Percentiles rank a stretch among this genome's conserved stretches.
phyloP scores from a whole-genome alignment of 129 eudicot genomes.

The Arctium lappa region DNA sequence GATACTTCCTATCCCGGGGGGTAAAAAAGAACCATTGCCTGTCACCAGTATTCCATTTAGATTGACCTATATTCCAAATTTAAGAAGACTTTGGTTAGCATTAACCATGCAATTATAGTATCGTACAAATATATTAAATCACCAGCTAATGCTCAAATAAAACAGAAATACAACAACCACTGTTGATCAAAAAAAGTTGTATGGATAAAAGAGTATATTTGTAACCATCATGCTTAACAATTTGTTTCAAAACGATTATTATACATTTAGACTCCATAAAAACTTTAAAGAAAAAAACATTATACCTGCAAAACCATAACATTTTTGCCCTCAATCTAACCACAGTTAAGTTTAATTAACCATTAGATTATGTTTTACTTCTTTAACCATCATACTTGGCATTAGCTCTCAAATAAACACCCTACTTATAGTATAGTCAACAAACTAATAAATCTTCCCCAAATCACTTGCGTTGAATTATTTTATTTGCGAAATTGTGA shows the following conservation, averaged over 20 bases:
- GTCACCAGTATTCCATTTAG: constrained; percentile 75
- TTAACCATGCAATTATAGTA: background rate
- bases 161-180: background rate
- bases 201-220: no score
- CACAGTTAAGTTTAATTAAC: background rate
- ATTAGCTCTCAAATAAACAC: background rate
- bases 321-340: background rate
- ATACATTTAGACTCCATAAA: background rate
- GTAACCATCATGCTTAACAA: background rate
- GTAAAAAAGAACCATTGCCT: constrained; percentile 86
- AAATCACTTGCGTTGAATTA: background rate
- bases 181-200: background rate
- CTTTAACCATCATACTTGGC: background rate
- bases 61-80: constrained; percentile 39
- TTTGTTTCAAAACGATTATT: background rate
- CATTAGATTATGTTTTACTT: background rate
- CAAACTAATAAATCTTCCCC: background rate
- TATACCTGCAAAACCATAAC: background rate
- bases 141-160: background rate
- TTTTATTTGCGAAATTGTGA: background rate
- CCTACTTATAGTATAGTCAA: background rate
- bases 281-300: background rate
- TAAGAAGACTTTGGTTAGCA: background rate
- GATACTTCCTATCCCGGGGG: constrained; percentile 69
- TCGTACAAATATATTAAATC: background rate